phyloP scores from a whole-genome alignment of 108 stramenopile genomes.

The Skeletonema menzelii region DNA sequence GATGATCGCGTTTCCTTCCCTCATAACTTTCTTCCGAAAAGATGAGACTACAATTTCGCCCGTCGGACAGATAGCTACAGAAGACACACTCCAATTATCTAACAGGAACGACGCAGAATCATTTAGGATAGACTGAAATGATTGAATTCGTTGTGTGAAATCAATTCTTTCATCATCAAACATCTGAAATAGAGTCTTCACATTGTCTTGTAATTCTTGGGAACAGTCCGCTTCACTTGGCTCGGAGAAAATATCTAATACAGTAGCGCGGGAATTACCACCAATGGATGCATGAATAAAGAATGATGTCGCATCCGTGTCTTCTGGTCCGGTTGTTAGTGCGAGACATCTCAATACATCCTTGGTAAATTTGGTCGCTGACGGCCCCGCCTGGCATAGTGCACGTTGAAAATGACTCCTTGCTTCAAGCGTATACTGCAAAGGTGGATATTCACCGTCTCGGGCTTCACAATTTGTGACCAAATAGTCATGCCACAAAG shows the following conservation, averaged over 20 bases:
- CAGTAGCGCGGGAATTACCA: constrained; percentile 25
- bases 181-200: constrained; percentile 25
- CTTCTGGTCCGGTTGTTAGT: constrained; percentile 55
- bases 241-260: constrained; percentile 6
- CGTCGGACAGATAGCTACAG: constrained; percentile 58
- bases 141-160: constrained; percentile 3
- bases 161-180: constrained; percentile 37
- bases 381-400: constrained; percentile 24
- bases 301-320: constrained; percentile 10
- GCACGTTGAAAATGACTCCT: constrained; percentile 32
- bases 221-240: not conserved
- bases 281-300: constrained; percentile 50
- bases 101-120: constrained; percentile 36
- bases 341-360: constrained; percentile 68
- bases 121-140: constrained; percentile 2
- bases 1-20: not conserved
- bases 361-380: constrained; percentile 45
- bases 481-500: constrained; percentile 49
- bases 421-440: constrained; percentile 14
- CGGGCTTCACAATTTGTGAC: not conserved
- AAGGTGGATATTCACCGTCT: not conserved
- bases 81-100: constrained; percentile 53
- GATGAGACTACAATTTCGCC: constrained; percentile 61
- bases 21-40: not conserved
- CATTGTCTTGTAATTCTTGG: constrained; percentile 2